These are phyloP conservation scores for Amylostereum chailletii DNA, from an alignment of 1,284 basidiomycete species.

Conservation along the genomic window DNA sequence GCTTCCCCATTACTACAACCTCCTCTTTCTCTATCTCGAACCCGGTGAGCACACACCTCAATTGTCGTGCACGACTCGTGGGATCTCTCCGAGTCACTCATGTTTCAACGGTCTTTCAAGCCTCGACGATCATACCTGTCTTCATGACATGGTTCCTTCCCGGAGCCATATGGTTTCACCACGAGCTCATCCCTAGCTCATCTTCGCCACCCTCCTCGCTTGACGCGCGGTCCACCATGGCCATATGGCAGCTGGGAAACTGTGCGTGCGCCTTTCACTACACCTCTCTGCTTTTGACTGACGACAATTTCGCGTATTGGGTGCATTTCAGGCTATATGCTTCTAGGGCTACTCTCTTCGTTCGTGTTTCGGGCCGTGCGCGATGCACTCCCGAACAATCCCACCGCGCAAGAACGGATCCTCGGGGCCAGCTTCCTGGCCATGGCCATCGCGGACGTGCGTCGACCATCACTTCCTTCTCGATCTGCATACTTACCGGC, in stretches of 20 bases:
- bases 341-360: conserved; percentile 58
- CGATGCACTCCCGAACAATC: conserved; percentile 51
- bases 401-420: conserved; percentile 60
- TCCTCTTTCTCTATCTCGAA: conserved; percentile 63
- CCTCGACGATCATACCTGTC: conserved; percentile 49
- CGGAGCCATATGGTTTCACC: conserved; percentile 64
- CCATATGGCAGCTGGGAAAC: conserved; percentile 64
- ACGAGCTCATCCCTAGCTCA: conserved; percentile 51
- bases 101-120: conserved; percentile 21
- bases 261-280: conserved; percentile 30
- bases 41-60: conserved; percentile 40
- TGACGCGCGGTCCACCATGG: conserved; percentile 53
- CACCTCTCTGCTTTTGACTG: neutral
- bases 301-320: neutral
- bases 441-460: conserved; percentile 66
- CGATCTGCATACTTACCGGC: neutral
- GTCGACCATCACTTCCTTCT: conserved; percentile 18
- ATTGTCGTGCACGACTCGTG: neutral
- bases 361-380: conserved; percentile 64
- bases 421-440: conserved; percentile 56
- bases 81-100: neutral
- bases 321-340: conserved; percentile 47
- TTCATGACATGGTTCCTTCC: conserved; percentile 53
- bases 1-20: conserved; percentile 57
- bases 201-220: conserved; percentile 24